phyloP scores from a whole-genome alignment of 2,329 filamentous ascomycete genomes.

The Anthostomella pinea region DNA sequence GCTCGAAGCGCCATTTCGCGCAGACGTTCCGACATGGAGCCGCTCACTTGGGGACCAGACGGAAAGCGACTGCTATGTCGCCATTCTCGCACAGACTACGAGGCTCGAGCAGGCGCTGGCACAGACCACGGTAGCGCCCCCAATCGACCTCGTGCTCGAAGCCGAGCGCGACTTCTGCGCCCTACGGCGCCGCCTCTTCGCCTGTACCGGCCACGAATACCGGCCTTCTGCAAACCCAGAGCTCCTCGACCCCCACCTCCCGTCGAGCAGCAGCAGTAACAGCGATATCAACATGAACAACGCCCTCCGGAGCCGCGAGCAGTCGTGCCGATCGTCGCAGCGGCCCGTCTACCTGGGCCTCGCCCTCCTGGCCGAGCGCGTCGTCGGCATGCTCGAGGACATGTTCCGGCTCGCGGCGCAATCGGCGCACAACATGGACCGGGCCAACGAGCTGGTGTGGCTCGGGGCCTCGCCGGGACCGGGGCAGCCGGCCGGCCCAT shows the following conservation, averaged over 20 bases:
- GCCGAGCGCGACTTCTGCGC: slow-evolving; percentile 12
- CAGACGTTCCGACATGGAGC: background rate
- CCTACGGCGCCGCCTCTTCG: slow-evolving; percentile 7
- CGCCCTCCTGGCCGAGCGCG: slow-evolving; percentile 13
- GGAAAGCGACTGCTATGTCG: slow-evolving; percentile 7
- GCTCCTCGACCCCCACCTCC: background rate
- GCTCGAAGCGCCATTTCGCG: background rate
- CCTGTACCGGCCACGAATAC: slow-evolving; percentile 11
- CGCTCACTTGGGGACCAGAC: background rate
- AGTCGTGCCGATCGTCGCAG: slow-evolving; percentile 7
- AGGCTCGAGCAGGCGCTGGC: slow-evolving; percentile 11
- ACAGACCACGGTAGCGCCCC: background rate
- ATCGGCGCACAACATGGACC: slow-evolving; percentile 8
- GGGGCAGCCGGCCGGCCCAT: background rate
- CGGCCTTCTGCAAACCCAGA: background rate
- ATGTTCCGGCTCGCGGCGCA: slow-evolving; percentile 13
- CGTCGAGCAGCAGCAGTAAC: no score
- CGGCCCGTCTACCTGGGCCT: slow-evolving; percentile 14
- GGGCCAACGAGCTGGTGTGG: slow-evolving; percentile 6
- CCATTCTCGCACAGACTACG: slow-evolving; percentile 7
- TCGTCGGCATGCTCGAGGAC: slow-evolving; percentile 14
- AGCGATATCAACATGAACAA: no score
- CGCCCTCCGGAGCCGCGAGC: background rate
- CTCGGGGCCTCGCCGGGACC: background rate
- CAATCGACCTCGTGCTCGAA: slow-evolving; percentile 14